These are phyloP conservation scores for Beta macrorhiza DNA, from an alignment of 179 eudicot genomes.

Conservation along the genomic window DNA sequence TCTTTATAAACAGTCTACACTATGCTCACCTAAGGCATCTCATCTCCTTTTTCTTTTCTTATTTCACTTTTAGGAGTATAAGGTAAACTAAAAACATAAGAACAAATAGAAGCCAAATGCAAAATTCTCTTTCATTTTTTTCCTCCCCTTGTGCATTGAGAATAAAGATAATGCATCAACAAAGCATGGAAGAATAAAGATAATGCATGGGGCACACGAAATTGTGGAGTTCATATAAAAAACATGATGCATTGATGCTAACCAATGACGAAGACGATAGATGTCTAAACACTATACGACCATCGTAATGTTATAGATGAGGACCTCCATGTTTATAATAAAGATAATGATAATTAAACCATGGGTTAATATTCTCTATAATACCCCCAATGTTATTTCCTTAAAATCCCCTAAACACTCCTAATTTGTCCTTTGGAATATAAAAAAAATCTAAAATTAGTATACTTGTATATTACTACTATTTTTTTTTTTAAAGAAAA, in stretches of 20 bases:
- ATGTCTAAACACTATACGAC: not conserved
- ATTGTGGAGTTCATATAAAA: not conserved
- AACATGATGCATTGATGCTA: not conserved
- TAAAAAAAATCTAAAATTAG: no score
- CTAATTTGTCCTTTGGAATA: no score
- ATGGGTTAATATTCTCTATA: no score
- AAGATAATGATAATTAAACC: no score
- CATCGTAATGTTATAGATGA: not conserved
- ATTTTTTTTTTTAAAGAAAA: no score
- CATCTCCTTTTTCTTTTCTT: not conserved
- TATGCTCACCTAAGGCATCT: constrained; percentile 28
- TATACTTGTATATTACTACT: no score
- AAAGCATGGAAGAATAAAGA: constrained; percentile 31
- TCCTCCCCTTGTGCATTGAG: constrained; percentile 5
- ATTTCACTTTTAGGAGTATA: not conserved
- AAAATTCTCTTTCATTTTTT: no score
- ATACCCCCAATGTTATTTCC: no score
- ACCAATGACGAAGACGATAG: constrained; percentile 9
- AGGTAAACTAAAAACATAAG: not conserved
- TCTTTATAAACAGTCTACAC: not conserved
- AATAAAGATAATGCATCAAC: constrained; percentile 21
- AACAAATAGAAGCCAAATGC: no score
- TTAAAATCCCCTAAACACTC: no score
- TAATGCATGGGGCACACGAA: constrained; percentile 13
- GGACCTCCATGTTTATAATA: not conserved